A percentile compares a stretch with the other conserved stretches of the same genome.
Evolutionary conservation across 768 basidiomycete species (phyloP).

Genomic region (Lentinula detonsa): DNA sequence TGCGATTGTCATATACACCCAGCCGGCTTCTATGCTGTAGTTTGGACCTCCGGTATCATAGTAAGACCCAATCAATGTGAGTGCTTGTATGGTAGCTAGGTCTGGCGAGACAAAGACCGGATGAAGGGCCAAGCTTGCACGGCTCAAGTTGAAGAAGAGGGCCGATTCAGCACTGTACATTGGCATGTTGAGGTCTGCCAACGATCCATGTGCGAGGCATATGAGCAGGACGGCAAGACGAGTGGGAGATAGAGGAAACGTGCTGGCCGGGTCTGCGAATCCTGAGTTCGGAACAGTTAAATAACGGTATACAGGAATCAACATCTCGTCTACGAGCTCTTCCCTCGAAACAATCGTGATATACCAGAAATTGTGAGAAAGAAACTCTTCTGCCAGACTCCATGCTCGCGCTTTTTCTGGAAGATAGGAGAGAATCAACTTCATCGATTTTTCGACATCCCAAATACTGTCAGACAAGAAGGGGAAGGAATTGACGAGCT

Average conservation of each 20-base stretch:
- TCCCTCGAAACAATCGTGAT: neutral
- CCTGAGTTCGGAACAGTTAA: constrained; percentile 17
- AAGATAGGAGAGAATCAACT: constrained; percentile 19
- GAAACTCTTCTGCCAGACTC: constrained; percentile 36
- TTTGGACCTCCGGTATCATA: constrained; percentile 7
- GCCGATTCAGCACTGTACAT: constrained; percentile 18
- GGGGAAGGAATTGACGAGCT: constrained; percentile 19
- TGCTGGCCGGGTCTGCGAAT: neutral
- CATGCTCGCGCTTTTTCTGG: constrained; percentile 30
- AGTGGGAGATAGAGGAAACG: constrained; percentile 16
- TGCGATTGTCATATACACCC: constrained; percentile 23
- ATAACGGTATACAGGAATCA: constrained; percentile 20
- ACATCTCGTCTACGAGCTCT: constrained; percentile 29
- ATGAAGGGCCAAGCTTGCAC: constrained; percentile 10
- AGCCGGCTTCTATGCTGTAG: constrained; percentile 23
- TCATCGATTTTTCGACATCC: constrained; percentile 14
- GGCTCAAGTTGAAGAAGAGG: constrained; percentile 10
- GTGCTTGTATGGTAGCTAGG: constrained; percentile 12
- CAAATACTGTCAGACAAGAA: constrained; percentile 15
- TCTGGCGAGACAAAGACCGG: constrained; percentile 8
- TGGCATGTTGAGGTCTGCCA: constrained; percentile 29
- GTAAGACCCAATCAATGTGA: constrained; percentile 11
- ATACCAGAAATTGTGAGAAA: constrained; percentile 26
- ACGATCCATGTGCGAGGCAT: constrained; percentile 27
- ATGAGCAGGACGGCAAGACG: constrained; percentile 21